Evolutionary conservation across 306 rosid species (phyloP), one percentile per base, ranked within the genome.

Genomic region (Trifolium subterraneum): DNA sequence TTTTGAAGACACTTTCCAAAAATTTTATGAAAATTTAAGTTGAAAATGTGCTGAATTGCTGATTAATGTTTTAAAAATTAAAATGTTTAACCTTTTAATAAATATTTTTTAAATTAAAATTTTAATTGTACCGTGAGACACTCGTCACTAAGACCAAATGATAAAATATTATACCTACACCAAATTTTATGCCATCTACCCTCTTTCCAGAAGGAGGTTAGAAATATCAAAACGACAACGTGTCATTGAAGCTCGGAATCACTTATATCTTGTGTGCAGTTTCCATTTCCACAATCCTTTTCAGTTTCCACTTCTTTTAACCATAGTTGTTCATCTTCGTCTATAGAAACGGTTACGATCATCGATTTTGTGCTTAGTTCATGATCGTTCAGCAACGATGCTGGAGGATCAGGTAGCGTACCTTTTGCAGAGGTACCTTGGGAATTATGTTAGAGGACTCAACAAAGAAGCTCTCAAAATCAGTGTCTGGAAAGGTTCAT

Each of bases 391-490:
- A 62, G 83, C 52, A 27, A 71, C 80, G 83, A 94, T 94, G 99
- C 90, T 94, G 90, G 99, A 94, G 90, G 99, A 94, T 87, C 97
- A 94, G 84, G 99, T 94, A 41, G 96, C 99, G 74, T 70, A 81
- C 88, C 90, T 94, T 71, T 87, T 94, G 85, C 93, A 92, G 89
- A 92, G 85, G 90, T 94, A 92, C 90, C 95, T 94, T 60, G 99
- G 99, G 79, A 90, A 90, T 61, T 94, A 94, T 50, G 97, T 94
- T n/a, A 82, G 86, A 55, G 96, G 96, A 10, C 90, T 94, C 87
- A 94, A 77, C 85, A 94, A 90, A 86, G 97, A 94, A 82, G 97
- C 99, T 47, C 96, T 94, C 74, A 92, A 94, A 79, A 94, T 94
- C 90, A 94, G 99, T 81, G 99, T 94, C 50, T 94, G 99, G 97